These are phyloP conservation scores for Austroboletus novae-zelandiae DNA, from an alignment of 1,284 basidiomycete genomes.

Conservation along the genomic window DNA sequence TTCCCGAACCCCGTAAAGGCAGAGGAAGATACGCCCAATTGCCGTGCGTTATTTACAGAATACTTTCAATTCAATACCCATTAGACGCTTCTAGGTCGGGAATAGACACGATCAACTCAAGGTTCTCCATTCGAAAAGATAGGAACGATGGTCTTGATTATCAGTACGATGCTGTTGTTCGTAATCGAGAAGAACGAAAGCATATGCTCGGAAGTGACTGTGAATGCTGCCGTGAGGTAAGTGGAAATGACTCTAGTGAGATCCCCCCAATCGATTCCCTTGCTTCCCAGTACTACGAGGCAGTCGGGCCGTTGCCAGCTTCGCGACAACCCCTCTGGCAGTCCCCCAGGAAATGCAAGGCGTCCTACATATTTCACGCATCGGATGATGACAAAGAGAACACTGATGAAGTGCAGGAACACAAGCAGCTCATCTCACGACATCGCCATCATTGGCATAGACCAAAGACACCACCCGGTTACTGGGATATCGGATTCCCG, in stretches of 20 bases:
- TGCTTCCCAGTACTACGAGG: constrained; percentile 70
- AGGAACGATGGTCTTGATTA: constrained; percentile 65
- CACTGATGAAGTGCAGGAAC: constrained; percentile 44
- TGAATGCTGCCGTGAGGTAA: constrained; percentile 79
- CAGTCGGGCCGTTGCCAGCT: constrained; percentile 68
- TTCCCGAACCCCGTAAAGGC: constrained; percentile 26
- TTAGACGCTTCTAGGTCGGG: constrained; percentile 19
- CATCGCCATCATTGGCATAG: constrained; percentile 75
- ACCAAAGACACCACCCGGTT: constrained; percentile 78
- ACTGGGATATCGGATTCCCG: constrained; percentile 89
- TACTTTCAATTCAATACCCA: background rate
- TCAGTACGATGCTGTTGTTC: constrained; percentile 76
- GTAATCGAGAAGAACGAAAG: constrained; percentile 62
- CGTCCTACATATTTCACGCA: constrained; percentile 1
- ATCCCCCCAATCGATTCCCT: constrained; percentile 1
- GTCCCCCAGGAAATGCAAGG: constrained; percentile 45
- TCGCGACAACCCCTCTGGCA: constrained; percentile 70
- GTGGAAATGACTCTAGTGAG: constrained; percentile 24
- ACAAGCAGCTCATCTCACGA: constrained; percentile 74
- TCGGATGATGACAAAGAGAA: constrained; percentile 23
- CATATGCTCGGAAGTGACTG: constrained; percentile 78
- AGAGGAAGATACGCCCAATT: constrained; percentile 32
- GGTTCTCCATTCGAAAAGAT: constrained; percentile 65
- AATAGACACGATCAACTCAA: constrained; percentile 54
- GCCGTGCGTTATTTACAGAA: constrained; percentile 14